Conservation (phyloP, 345 rosid species). For the Eucalyptus brandiana region DNA sequence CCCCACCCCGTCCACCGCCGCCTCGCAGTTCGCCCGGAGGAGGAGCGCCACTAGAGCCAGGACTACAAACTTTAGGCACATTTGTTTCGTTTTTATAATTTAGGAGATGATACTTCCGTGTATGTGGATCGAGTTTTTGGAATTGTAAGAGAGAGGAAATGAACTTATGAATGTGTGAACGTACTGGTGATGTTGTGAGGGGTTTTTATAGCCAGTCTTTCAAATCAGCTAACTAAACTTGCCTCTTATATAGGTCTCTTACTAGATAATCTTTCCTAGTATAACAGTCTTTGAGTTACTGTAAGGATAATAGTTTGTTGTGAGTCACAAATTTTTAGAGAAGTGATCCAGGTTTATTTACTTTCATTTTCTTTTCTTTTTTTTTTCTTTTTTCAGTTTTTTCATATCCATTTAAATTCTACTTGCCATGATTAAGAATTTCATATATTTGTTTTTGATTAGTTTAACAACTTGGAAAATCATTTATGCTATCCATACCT, state of each 20-base stretch:
- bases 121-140: background rate
- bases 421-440: no score
- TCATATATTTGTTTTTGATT: accelerated
- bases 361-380: accelerated
- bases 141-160: background rate
- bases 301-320: accelerated
- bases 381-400: accelerated
- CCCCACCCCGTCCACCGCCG: background rate
- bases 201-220: background rate
- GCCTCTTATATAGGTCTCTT: background rate
- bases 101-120: background rate
- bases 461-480: background rate
- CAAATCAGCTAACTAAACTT: background rate
- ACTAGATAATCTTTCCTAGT: no score
- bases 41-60: background rate
- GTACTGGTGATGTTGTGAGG: background rate
- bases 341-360: accelerated
- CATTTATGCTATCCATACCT: no score
- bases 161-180: background rate
- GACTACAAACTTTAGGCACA: background rate
- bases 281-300: no score
- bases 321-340: accelerated
- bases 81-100: background rate
- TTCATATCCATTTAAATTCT: no score
- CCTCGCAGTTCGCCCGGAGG: background rate